Evolutionary conservation across 352 stramenopile genomes (phyloP), one percentile per base, ranked within the genome.

Genomic region (Phytophthora uliginosa): DNA sequence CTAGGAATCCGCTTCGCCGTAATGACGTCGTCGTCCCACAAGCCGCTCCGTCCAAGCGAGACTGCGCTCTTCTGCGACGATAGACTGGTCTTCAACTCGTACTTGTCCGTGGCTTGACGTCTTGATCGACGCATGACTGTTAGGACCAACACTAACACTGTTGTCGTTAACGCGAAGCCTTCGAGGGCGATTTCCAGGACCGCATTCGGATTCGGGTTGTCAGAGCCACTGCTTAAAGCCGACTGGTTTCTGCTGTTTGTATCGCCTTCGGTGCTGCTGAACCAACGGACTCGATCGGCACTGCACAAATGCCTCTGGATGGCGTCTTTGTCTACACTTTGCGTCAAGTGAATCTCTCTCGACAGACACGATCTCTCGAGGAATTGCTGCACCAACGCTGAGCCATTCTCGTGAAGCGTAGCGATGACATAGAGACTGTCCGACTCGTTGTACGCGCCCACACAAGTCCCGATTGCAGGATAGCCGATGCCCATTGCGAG

Each of bases 21-120:
- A 50, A 83, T 80, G n/a, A 72, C 48, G 33, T 76, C 22, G 50
- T 84, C 74, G 26, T 66, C 71, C 73, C 77, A 83, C 2, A 76
- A 33, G 13, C 69, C 66, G 0, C 18, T 53, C 2, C 56, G 36
- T 17, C 62, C 56, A 6, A 17, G 22, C 15, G 42, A 59, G 1
- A 58, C 38, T 38, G 18, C 55, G 52, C 59, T 28, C 17, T 24
- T 63, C 26, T 52, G 42, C 2, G 62, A 59, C 18, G 52, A 47
- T 7, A n/a, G 26, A 31, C 9, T 69, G 1, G 42, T 24, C 18
- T 63, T 59, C 15, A 56, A 38, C 34, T 73, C n/a, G 22, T 54
- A 38, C 17, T n/a, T 34, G n/a, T 69, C 61, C 73, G n/a, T 24
- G 3, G 33, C 17, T 13, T 51, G 20, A 22, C 13, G 60, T 28